Conservation (phyloP, 148 eudicot species). For the Amaranthus palmeri region DNA sequence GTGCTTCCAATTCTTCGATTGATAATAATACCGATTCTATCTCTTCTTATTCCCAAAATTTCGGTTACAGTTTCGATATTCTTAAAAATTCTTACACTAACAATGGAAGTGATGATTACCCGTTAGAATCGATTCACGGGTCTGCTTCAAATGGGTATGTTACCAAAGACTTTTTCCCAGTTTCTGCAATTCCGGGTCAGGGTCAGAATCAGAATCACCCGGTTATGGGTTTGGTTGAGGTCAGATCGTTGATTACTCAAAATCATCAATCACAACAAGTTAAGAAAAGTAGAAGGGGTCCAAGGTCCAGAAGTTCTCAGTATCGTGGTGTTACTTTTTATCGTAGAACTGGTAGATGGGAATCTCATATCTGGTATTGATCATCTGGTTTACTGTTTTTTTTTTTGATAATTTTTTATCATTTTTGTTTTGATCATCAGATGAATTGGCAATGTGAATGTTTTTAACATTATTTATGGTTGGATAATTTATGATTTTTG, state of each 20-base stretch:
- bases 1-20: constrained; percentile 6
- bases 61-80: constrained; percentile 16
- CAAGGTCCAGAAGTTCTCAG: constrained; percentile 70
- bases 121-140: neutral
- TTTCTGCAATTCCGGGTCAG: neutral
- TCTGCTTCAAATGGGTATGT: constrained; percentile 2
- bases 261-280: constrained; percentile 21
- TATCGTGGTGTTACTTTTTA: constrained; percentile 78
- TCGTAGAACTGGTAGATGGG: constrained; percentile 79
- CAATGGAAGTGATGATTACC: neutral
- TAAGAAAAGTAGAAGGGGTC: constrained; percentile 68
- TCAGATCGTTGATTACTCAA: constrained; percentile 10
- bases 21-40: constrained; percentile 2
- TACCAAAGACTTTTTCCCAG: constrained; percentile 19
- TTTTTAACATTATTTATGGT: neutral
- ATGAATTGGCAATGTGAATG: neutral
- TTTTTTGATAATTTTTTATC: neutral
- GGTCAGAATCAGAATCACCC: neutral
- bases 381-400: neutral
- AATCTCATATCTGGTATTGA: constrained; percentile 69
- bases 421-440: neutral
- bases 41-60: neutral
- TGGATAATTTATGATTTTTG: no score
- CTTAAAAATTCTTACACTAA: neutral
- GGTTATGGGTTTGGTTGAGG: constrained; percentile 4